A percentile compares a stretch with the other conserved stretches of the same genome.
These are phyloP conservation scores for Tolypocladium tundrense DNA, from an alignment of 2,329 filamentous ascomycete genomes.

Conservation along the genomic window DNA sequence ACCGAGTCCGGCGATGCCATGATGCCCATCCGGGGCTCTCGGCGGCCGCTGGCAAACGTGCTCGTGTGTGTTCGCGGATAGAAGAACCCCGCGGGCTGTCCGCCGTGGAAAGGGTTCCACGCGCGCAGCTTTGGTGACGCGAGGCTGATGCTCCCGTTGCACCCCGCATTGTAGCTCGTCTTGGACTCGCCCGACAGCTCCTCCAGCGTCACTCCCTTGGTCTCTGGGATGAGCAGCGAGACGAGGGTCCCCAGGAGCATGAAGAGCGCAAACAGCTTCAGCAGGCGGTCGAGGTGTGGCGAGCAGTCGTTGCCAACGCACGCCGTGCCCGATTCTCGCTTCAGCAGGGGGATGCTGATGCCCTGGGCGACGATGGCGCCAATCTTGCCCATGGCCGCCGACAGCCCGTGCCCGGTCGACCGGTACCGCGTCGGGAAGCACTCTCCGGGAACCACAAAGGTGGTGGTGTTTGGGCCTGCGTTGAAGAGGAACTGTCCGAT, in stretches of 20 bases:
- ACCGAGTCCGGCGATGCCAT: conserved; percentile 30
- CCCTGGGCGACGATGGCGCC: conserved; percentile 58
- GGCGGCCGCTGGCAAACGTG: conserved; percentile 15
- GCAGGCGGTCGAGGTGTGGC: conserved; percentile 59
- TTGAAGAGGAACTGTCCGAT: conserved; percentile 59
- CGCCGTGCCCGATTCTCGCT: conserved; percentile 39
- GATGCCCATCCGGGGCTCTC: conserved; percentile 26
- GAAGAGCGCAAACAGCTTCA: conserved; percentile 71
- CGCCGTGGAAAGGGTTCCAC: conserved; percentile 39
- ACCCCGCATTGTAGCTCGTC: conserved; percentile 44
- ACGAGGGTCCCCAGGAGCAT: conserved; percentile 64
- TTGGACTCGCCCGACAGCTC: conserved; percentile 57
- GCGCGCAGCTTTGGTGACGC: conserved; percentile 19
- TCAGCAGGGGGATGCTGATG: conserved; percentile 53
- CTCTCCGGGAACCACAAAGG: conserved; percentile 55
- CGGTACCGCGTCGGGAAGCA: conserved; percentile 55
- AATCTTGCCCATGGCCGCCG: conserved; percentile 56
- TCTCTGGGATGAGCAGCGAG: conserved; percentile 67
- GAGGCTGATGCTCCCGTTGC: conserved; percentile 36
- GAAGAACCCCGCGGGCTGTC: conserved; percentile 39
- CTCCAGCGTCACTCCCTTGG: conserved; percentile 64
- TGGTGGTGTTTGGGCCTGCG: conserved; percentile 55
- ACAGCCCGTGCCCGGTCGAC: conserved; percentile 53
- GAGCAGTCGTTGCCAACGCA: conserved; percentile 38
- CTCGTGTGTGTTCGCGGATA: conserved; percentile 26